Evolutionary conservation across 495 filamentous ascomycete genomes (phyloP), one percentile per base, ranked within the genome.

Genomic region (Neurospora hispaniola): DNA sequence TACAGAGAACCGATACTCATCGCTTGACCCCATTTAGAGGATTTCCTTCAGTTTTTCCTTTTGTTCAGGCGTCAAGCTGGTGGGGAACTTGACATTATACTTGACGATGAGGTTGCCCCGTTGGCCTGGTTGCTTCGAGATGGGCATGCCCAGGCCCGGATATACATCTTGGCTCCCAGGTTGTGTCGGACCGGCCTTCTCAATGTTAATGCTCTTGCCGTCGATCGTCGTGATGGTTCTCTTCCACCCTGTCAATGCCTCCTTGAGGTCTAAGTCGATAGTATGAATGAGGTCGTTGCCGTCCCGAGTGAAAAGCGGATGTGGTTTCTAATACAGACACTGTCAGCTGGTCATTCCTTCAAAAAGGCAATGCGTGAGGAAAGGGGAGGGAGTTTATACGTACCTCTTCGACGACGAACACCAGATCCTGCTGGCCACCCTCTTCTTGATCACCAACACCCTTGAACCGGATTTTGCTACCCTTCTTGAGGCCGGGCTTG

Each of bases 391-490:
- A 59, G 27, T 27, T 7, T 35, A 35, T 66, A 35, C 90, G 82
- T 89, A 97, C 94, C 91, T 98, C 94, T 78, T 92, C 90, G 10
- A 99, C 89, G 69, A 98, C 90, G 76, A 99, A 94, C 80, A 97
- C 94, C 62, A 99, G 81, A 83, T 99, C 96, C 81, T 99, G 96
- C 72, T 93, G 91, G n/a, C 94, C 94, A 40, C 96, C 96, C 79
- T 98, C 96, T 75, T 97, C 94, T 79, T 98, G 94, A 81, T 98
- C 96, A 2, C 96, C 96, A 41, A 98, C 93, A 40, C 94, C 93
- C 81, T 92, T 91, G 79, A 96, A 99, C 83, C 97, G 97, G 76
- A 99, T 96, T 87, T 98, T 99, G 74, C 93, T 96, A 31, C 96
- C 96, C 73, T 94, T 92, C 81, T 97, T 96, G 80, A 97, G 86